Conservation (phyloP, 169 alveolate species). For the Eimeria necatrix region DNA sequence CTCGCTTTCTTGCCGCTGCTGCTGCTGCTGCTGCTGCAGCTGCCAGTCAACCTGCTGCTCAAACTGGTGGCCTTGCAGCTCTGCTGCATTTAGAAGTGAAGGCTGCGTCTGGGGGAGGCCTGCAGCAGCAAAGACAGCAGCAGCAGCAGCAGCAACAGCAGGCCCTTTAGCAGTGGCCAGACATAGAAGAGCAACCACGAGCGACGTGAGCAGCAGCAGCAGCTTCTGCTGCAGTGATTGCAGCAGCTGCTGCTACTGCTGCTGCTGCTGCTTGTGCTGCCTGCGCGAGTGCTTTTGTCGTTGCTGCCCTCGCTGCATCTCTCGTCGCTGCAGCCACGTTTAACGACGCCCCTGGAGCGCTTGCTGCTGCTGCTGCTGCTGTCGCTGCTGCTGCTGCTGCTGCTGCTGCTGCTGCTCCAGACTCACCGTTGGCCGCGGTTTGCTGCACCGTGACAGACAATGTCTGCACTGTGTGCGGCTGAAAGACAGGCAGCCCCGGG, state of each 20-base stretch:
- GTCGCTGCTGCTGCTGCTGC: slow-evolving; percentile 11
- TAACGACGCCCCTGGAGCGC: no score
- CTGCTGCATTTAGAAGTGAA: no score
- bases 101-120: background rate
- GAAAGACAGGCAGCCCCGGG: background rate
- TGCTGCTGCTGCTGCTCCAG: slow-evolving; percentile 14
- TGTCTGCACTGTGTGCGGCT: background rate
- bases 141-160: slow-evolving; percentile 24
- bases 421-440: background rate
- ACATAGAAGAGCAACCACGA: background rate
- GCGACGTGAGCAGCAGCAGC: no score
- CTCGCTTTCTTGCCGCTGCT: no score
- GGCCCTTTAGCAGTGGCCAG: background rate
- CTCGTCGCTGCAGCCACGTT: no score
- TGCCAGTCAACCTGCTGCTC: background rate
- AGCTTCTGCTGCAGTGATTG: background rate
- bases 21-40: slow-evolving; percentile 18
- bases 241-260: background rate
- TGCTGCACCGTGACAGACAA: background rate
- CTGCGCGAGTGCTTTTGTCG: no score
- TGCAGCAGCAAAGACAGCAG: slow-evolving; percentile 4
- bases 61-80: background rate
- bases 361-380: slow-evolving; percentile 1
- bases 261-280: background rate
- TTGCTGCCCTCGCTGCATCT: no score